Evolutionary conservation across 768 basidiomycete species (phyloP).

Genomic region (Rhizopogon vesiculosus): DNA sequence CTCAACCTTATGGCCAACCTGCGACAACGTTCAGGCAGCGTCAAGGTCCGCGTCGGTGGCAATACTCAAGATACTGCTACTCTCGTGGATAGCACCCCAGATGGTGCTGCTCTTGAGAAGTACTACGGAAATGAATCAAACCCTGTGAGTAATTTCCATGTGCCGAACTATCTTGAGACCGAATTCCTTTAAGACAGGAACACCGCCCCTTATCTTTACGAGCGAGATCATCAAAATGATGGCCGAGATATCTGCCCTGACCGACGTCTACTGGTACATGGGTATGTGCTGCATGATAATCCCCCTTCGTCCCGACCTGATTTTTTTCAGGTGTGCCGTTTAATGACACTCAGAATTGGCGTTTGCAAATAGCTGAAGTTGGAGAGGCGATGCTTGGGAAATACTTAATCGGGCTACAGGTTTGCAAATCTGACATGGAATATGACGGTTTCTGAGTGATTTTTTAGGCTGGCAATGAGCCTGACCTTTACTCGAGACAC

Average conservation of each 20-base stretch:
- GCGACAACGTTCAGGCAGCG: slow-evolving; percentile 54
- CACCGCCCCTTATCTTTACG: slow-evolving; percentile 62
- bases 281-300: slow-evolving; percentile 24
- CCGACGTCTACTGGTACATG: slow-evolving; percentile 64
- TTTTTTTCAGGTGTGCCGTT: slow-evolving; percentile 50
- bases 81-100: slow-evolving; percentile 43
- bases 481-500: slow-evolving; percentile 61
- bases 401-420: slow-evolving; percentile 54
- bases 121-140: slow-evolving; percentile 28
- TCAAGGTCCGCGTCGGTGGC: slow-evolving; percentile 70
- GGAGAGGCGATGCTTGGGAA: slow-evolving; percentile 61
- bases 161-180: background rate
- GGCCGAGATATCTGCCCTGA: slow-evolving; percentile 50
- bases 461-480: slow-evolving; percentile 68
- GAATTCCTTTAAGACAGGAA: slow-evolving; percentile 43
- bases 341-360: slow-evolving; percentile 55
- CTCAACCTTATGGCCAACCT: slow-evolving; percentile 78
- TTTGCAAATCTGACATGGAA: background rate
- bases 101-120: slow-evolving; percentile 50
- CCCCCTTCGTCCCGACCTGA: slow-evolving; percentile 6
- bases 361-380: slow-evolving; percentile 49
- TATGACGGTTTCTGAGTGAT: background rate
- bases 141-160: slow-evolving; percentile 28
- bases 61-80: slow-evolving; percentile 71
- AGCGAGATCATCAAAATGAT: slow-evolving; percentile 64